Base-by-base conservation (phyloP, 345 rosid species). In the Rhodamnia rubescens region DNA sequence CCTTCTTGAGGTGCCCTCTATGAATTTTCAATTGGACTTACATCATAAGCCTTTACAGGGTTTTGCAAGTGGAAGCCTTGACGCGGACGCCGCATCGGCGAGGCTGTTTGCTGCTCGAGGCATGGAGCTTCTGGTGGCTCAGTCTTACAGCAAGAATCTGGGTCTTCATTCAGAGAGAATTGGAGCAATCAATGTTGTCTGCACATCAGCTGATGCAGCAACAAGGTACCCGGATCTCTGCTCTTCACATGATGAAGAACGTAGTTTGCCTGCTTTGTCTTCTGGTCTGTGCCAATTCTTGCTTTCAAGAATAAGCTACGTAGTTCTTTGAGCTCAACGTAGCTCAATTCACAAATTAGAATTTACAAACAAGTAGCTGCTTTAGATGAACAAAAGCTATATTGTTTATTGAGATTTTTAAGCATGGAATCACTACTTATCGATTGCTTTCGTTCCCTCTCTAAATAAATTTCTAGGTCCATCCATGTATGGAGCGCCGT, bases 51-150 rank as follows among this genome's bases (percentile, higher is more conserved):
- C 80, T 36, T 36, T 36, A 69, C 20, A 95, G 99, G 99, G 98
- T 83, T 97, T 97, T 90, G 99, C 99, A 55, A 97, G 98, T 89
- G 98, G 99, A 89, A 95, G 99, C 93, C 98, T 96, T 86, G 98
- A 95, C 80, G 90, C 87, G 83, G 99, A 97, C 88, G 98, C 99
- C 59, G 83, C 94, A 84, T 96, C 98, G 84, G 98, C 94, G 89
- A 95, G 99, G 88, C 85, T 93, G 89, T 95, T 97, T 90, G 98
- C 95, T 81, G 93, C 92, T 5, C 94, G 96, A 42, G 96, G 94
- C 53, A 93, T 93, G 94, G 99, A 96, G 92, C 89, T 94, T 90
- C 90, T 96, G 40, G 95, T 94, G 82, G 99, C 98, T 88, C 99
- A 95, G 91, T 97, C 98, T 26, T 97, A 97, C 87, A 97, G 99